Base-by-base conservation (phyloP, 2,329 filamentous ascomycete genomes). In the Conoideocrella luteorostrata region DNA sequence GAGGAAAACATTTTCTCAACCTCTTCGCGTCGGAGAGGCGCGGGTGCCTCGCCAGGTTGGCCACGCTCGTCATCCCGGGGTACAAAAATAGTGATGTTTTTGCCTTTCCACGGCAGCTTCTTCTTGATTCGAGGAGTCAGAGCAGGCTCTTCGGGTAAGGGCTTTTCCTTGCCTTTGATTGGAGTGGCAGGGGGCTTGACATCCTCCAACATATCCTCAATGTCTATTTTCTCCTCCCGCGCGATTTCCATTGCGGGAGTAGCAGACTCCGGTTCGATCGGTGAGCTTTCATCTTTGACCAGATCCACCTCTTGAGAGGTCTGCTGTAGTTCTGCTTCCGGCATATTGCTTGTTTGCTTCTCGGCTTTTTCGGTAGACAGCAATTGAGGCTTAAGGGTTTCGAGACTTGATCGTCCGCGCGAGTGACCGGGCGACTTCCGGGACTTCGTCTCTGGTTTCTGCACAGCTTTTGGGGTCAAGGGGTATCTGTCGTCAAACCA, bases 101-200 rank as follows among this genome's bases (percentile, higher is more conserved):
- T 89, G 45, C 82, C 83, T 56, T 76, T 84, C 84, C 85, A 89
- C 36, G 75, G 73, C 3, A 90, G 71, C 64, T 83, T 87, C 60
- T 86, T 89, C 65, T 77, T 86, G 7, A 77, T 50, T 11, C 78
- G 68, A n/a, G 78, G 77, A 5, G 76, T 76, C 37, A 66, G 60
- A 3, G 65, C 60, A 5, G 64, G 57, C 21, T 67, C 66, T 41
- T 65, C 67, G 2, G 65, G 61, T 12, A 66, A 50, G 34, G 61
- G 56, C 49, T 64, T 68, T 15, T 64, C 57, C 9, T 50, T 53
- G 28, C 53, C 53, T 44, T 61, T 64, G n/a, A 53, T 57, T 3
- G 66, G 66, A 1, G 67, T 67, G 10, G 50, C 50, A 17, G 64
- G 63, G 21, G 49, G 47, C 48, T 51, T 58, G 37, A 43, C 51